phyloP scores from a whole-genome alignment of 106 monocot genomes.

The Iris macrosiphon region DNA sequence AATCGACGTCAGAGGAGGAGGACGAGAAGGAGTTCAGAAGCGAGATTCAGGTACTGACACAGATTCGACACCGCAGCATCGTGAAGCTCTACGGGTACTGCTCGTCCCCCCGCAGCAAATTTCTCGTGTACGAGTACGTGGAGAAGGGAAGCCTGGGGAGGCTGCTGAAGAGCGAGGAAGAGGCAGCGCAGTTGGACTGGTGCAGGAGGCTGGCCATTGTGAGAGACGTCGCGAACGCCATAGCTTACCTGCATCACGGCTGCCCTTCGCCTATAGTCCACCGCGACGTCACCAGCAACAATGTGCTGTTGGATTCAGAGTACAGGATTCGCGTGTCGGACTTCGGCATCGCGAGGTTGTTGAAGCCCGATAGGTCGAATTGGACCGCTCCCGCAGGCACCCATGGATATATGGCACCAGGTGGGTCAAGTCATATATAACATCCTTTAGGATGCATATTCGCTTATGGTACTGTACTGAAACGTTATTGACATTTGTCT shows the following conservation, averaged over 20 bases:
- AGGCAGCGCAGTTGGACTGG: slow-evolving; percentile 25
- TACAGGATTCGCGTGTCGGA: slow-evolving; percentile 27
- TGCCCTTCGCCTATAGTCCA: slow-evolving; percentile 32
- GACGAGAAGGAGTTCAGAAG: slow-evolving; percentile 6
- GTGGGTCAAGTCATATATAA: slow-evolving; percentile 4
- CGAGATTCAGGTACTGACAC: slow-evolving; percentile 18
- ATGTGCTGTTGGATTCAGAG: slow-evolving; percentile 28
- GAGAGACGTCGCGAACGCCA: slow-evolving; percentile 26
- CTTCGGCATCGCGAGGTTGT: slow-evolving; percentile 29
- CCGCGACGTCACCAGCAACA: slow-evolving; percentile 31
- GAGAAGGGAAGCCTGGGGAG: slow-evolving; percentile 24
- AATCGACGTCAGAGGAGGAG: background rate
- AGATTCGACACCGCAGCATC: slow-evolving; percentile 30
- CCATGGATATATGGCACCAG: slow-evolving; percentile 47
- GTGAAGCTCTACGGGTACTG: slow-evolving; percentile 36
- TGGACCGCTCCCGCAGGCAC: slow-evolving; percentile 36
- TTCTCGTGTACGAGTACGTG: slow-evolving; percentile 32
- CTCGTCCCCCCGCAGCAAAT: slow-evolving; percentile 6
- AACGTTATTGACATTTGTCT: background rate
- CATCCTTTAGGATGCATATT: background rate
- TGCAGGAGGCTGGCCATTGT: slow-evolving; percentile 9
- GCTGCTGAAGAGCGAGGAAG: background rate
- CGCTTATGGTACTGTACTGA: background rate
- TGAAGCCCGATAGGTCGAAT: slow-evolving; percentile 35
- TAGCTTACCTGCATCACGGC: slow-evolving; percentile 37